Base-by-base conservation (phyloP, 2,329 filamentous ascomycete species). In the Nothomitra cinnamomea region DNA sequence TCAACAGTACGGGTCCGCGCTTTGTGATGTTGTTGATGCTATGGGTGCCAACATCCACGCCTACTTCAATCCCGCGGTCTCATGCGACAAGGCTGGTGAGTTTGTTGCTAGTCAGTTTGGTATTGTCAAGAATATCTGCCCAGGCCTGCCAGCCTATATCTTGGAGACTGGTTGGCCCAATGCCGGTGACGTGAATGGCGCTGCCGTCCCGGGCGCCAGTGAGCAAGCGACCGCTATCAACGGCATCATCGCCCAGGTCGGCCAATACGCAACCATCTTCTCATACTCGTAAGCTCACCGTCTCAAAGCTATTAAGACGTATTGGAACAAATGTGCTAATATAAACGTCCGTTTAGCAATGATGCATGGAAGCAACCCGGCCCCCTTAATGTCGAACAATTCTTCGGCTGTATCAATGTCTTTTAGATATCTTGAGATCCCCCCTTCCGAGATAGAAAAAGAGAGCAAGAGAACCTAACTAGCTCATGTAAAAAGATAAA, bases 111-210 rank as follows among this genome's bases (percentile, higher is more conserved):
- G 73, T 61, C 82, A 95, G 76, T 78, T 95, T 59, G 71, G 79
- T 48, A 73, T 85, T 59, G 80, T 94, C 58, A 70, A 79, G 65
- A 66, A 67, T 60, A 71, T 87, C 61, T 96, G 90, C 78, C 66
- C 73, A 41, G 77, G 76, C 65, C 85, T 85, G 73, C 70, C 78
- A 38, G 82, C 82, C 60, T 80, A 87, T 73, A 48, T 45, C 40
- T 51, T 94, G 61, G 90, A 96, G 80, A 85, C 84, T 55, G 90
- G 90, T 63, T 96, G 89, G 88, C 90, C 90, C 59, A 80, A 72
- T 53, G 60, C 65, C 6, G 89, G 89, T 65, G 61, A 67, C 28
- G 68, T 78, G 70, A 90, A 92, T 70, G 87, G 86, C 56, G 64
- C 64, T 19, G 88, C 88, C 55, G 72, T 85, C 61, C 80, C 89